Base-by-base conservation (phyloP, 192 early-diverging fungal genomes). In the Mortierella hygrophila region DNA sequence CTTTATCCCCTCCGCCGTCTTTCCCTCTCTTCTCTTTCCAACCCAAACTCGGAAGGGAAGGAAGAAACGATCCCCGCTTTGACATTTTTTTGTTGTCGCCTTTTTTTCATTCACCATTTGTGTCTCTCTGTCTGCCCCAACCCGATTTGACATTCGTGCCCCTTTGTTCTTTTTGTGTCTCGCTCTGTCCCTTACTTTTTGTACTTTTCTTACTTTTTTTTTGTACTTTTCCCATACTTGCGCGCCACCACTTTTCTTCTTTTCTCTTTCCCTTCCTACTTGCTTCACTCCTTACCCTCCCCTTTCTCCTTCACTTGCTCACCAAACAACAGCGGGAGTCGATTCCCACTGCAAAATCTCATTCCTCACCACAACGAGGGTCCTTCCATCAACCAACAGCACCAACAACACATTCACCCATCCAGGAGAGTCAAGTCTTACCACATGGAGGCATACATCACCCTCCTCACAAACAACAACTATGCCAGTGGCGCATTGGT, bases 401-500 rank as follows among this genome's bases (percentile, higher is more conserved):
- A 15, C 18, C 9, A 52, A 44, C 55, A 16, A 42, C 16, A 32
- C 49, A 52, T 52, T 68, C 20, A 23, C 38, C 21, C 5, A 37
- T 3, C 44, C 49, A 60, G 57, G 29, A 26, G 37, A 20, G 11
- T 46, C 10, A 46, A 46, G 44, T 46, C 44, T 10, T 18, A 4
- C 16, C 1, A 46, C 18, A 60, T 89, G 82, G 87, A 90, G 70
- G 97, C 95, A 9, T 98, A 92, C 82, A 94, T 94, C 63, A 99
- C 98, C 16, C 93, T 99, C 38, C 92, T 98, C 35, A 96, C 97
- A 37, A 93, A 92, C 70, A 97, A 98, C 81, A 89, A 87, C 8
- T 98, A 99, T 81, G 93, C 97, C 40, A 91, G 94, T 52, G 97
- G 97, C 10, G 96, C 97, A 3, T 88, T 97, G 35, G 93, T 95